A percentile compares a stretch with the other conserved stretches of the same genome.
These are phyloP conservation scores for Isatis lusitanica DNA, from an alignment of 441 rosid species.

Conservation along the genomic window DNA sequence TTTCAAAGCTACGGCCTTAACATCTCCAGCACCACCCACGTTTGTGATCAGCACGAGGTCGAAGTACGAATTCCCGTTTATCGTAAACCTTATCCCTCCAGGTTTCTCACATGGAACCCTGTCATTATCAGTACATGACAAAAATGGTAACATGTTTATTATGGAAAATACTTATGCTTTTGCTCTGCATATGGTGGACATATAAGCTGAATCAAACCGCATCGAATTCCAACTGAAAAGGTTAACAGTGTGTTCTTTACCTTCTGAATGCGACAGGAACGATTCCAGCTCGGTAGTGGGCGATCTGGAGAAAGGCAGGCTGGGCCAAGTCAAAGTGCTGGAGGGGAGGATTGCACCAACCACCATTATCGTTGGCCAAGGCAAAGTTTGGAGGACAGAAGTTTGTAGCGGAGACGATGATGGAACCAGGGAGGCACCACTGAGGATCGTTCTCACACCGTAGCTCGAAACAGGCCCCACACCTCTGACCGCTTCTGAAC, in stretches of 20 bases:
- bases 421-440: conserved; percentile 66
- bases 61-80: conserved; percentile 68
- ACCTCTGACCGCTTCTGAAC: conserved; percentile 57
- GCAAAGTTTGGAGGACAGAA: conserved; percentile 70
- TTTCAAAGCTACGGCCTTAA: conserved; percentile 52
- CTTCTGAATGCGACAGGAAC: conserved; percentile 37
- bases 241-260: background rate
- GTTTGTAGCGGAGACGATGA: conserved; percentile 66
- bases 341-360: conserved; percentile 40
- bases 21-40: conserved; percentile 77
- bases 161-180: background rate
- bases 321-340: conserved; percentile 35
- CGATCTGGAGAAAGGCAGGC: conserved; percentile 37
- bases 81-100: conserved; percentile 71
- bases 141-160: background rate
- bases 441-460: conserved; percentile 53
- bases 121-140: background rate
- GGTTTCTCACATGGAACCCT: conserved; percentile 38
- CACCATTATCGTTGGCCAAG: conserved; percentile 60
- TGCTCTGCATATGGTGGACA: background rate
- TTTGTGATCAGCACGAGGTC: conserved; percentile 63
- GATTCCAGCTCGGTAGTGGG: conserved; percentile 37
- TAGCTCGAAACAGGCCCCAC: conserved; percentile 65
- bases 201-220: background rate
- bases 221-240: too few species aligned